Evolutionary conservation across 2,329 filamentous ascomycete genomes (phyloP).

Genomic region (Coniochaeta pulveracea): DNA sequence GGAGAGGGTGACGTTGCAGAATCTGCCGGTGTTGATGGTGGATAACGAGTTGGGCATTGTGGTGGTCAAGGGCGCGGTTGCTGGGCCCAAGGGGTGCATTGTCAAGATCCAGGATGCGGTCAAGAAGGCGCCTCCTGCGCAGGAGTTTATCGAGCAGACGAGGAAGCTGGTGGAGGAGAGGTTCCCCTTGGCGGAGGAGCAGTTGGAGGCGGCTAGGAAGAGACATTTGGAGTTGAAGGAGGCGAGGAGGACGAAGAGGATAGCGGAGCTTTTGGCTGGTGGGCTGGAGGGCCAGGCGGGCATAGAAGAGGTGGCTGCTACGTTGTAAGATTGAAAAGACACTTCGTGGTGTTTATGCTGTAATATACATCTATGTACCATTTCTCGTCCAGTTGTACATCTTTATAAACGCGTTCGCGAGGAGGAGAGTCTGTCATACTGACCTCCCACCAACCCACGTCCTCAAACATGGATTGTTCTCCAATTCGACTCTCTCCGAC

Average conservation of each 20-base stretch:
- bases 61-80: constrained; percentile 75
- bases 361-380: constrained; percentile 8
- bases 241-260: constrained; percentile 29
- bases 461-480: too few species aligned
- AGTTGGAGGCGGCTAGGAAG: constrained; percentile 35
- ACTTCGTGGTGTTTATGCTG: constrained; percentile 11
- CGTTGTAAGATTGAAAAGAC: background rate
- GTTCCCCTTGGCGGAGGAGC: constrained; percentile 31
- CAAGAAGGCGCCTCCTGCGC: constrained; percentile 58
- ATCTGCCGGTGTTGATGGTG: constrained; percentile 78
- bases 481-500: too few species aligned
- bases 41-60: constrained; percentile 81
- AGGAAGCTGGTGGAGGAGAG: constrained; percentile 30
- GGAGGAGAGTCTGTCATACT: background rate
- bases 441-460: too few species aligned
- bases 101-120: constrained; percentile 84
- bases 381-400: constrained; percentile 16
- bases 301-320: constrained; percentile 7
- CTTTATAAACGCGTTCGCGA: constrained; percentile 1
- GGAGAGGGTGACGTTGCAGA: constrained; percentile 80
- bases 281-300: constrained; percentile 12
- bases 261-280: constrained; percentile 19
- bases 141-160: constrained; percentile 36
- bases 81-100: constrained; percentile 76
- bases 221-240: constrained; percentile 43